These are phyloP conservation scores for Trichophaea hybrida DNA, from an alignment of 2,329 filamentous ascomycete genomes.

Conservation along the genomic window DNA sequence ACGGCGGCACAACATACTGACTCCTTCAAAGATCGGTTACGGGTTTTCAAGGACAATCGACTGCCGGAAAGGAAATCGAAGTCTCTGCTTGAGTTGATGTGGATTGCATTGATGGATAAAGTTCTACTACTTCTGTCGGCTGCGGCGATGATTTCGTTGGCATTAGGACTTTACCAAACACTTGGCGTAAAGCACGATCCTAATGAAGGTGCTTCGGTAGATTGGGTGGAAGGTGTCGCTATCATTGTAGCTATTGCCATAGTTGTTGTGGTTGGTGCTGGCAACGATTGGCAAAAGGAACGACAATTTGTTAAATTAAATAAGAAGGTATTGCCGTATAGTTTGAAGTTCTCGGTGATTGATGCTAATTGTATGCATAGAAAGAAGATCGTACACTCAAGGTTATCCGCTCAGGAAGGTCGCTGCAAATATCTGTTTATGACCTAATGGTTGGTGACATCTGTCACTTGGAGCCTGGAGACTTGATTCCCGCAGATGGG, in stretches of 20 bases:
- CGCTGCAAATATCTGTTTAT: conserved; percentile 53
- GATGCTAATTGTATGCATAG: conserved; percentile 17
- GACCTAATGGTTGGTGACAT: conserved; percentile 58
- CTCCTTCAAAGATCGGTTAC: conserved; percentile 48
- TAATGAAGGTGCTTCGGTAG: conserved; percentile 40
- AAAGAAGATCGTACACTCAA: conserved; percentile 64
- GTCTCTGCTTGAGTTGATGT: conserved; percentile 56
- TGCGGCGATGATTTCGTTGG: conserved; percentile 58
- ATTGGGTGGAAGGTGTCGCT: conserved; percentile 71
- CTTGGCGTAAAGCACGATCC: conserved; percentile 44
- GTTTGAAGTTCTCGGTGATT: not conserved
- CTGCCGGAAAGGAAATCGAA: conserved; percentile 63
- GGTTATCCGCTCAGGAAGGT: conserved; percentile 55
- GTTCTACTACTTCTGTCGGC: conserved; percentile 57
- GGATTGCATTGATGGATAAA: conserved; percentile 76
- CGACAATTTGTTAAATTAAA: conserved; percentile 65
- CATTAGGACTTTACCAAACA: conserved; percentile 60
- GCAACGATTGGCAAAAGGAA: conserved; percentile 72
- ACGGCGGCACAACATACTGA: conserved; percentile 23
- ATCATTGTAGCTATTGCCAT: conserved; percentile 69
- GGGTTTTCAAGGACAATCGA: conserved; percentile 57
- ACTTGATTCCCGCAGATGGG: conserved; percentile 60
- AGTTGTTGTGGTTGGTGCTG: conserved; percentile 59
- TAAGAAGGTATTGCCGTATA: conserved; percentile 37
- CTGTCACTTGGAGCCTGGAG: conserved; percentile 57